Evolutionary conservation across 1,284 basidiomycete species (phyloP).

Genomic region (Phlebopus sp.): DNA sequence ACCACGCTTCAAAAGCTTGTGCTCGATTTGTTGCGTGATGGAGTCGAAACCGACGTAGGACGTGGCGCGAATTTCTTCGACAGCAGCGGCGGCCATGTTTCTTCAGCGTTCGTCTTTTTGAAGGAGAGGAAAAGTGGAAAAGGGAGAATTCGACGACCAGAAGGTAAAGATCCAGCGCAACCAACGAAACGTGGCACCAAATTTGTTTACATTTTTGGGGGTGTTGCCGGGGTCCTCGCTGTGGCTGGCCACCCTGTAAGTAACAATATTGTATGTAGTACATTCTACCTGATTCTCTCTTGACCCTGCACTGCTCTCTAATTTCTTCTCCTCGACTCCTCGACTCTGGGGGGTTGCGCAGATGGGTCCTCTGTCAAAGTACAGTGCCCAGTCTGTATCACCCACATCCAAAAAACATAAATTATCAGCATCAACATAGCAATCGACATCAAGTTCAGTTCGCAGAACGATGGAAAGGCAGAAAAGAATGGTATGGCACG

Average conservation of each 20-base stretch:
- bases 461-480: conserved; percentile 21
- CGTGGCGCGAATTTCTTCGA: conserved; percentile 81
- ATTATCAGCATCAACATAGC: conserved; percentile 32
- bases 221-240: conserved; percentile 23
- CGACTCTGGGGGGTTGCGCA: no score
- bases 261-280: no score
- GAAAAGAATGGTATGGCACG: conserved; percentile 38
- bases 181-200: conserved; percentile 25
- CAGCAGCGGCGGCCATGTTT: conserved; percentile 40
- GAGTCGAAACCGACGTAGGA: conserved; percentile 94
- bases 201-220: conserved; percentile 33
- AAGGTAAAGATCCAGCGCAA: conserved; percentile 15
- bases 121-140: conserved; percentile 15
- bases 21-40: conserved; percentile 97
- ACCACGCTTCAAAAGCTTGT: conserved; percentile 97
- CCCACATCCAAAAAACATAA: conserved; percentile 17
- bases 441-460: conserved; percentile 24
- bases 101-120: conserved; percentile 16
- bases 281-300: conserved; percentile 5
- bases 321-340: not conserved
- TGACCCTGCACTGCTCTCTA: conserved; percentile 2
- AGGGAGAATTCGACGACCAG: conserved; percentile 19
- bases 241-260: conserved; percentile 5
- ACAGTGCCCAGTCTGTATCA: conserved; percentile 32
- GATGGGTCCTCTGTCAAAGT: conserved; percentile 19